phyloP scores from a whole-genome alignment of 192 early-diverging fungal species.

The Umbelopsis ramanniana region DNA sequence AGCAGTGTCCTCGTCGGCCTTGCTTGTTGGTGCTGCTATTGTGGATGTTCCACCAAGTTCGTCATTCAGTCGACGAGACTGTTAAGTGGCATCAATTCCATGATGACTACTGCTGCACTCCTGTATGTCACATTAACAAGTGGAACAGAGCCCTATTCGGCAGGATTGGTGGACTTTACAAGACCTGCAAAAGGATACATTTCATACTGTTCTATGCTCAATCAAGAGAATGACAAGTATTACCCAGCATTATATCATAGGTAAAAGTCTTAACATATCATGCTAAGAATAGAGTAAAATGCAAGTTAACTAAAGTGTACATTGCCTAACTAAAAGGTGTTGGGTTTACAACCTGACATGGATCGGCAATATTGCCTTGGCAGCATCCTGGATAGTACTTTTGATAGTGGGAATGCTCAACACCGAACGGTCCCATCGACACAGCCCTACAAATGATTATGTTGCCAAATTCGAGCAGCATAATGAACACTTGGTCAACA shows the following conservation, averaged over 20 bases:
- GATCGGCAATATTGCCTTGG: conserved; percentile 3
- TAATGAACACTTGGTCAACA: conserved; percentile 5
- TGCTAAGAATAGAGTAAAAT: no score
- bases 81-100: neutral
- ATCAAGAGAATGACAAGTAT: conserved; percentile 8
- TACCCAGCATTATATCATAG: conserved; percentile 10
- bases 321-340: neutral
- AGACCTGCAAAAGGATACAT: conserved; percentile 17
- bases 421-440: neutral
- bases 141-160: neutral
- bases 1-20: neutral
- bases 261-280: neutral
- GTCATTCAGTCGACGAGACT: conserved; percentile 1
- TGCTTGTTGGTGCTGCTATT: conserved; percentile 2
- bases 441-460: neutral
- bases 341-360: conserved; percentile 16
- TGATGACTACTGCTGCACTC: neutral
- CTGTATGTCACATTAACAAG: conserved; percentile 1
- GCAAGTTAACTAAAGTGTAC: no score
- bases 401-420: neutral
- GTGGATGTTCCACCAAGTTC: neutral
- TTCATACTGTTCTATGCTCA: neutral
- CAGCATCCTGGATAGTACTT: neutral
- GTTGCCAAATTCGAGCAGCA: neutral
- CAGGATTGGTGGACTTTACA: neutral